phyloP scores from a whole-genome alignment of 2,329 filamentous ascomycete species.

The Chaetomiaceae sp. region DNA sequence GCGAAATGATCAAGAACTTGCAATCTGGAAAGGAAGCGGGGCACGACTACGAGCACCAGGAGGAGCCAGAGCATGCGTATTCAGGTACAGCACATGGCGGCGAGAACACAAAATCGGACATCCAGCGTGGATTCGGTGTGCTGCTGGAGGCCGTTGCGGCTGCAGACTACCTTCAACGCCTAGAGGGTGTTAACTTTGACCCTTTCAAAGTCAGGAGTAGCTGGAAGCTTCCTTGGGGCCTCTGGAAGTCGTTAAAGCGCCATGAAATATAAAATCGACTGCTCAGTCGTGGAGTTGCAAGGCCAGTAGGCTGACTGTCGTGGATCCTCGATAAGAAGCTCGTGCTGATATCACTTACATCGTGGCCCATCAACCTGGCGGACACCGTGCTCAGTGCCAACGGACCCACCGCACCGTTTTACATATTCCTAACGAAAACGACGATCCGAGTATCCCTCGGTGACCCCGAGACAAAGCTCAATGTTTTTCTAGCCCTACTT shows the following conservation, averaged over 20 bases:
- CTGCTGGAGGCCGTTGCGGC: conserved; percentile 77
- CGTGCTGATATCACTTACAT: too few species aligned
- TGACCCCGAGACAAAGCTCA: too few species aligned
- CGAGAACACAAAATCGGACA: conserved; percentile 37
- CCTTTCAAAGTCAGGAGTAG: conserved; percentile 62
- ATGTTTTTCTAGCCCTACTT: too few species aligned
- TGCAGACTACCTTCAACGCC: conserved; percentile 68
- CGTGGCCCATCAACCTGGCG: neutral
- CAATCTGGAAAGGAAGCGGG: conserved; percentile 68
- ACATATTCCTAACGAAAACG: too few species aligned
- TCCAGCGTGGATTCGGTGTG: conserved; percentile 68
- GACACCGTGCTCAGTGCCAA: neutral
- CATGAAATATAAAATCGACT: conserved; percentile 39
- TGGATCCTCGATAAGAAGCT: too few species aligned
- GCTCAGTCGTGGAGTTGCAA: neutral
- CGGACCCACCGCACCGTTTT: too few species aligned
- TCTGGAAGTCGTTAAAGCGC: conserved; percentile 52
- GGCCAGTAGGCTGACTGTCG: too few species aligned
- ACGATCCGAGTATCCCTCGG: neutral
- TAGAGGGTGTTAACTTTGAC: conserved; percentile 83
- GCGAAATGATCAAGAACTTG: conserved; percentile 83
- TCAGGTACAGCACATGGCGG: conserved; percentile 31
- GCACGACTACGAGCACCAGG: conserved; percentile 84
- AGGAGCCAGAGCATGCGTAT: conserved; percentile 65
- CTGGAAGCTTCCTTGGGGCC: conserved; percentile 83